Evolutionary conservation across 805 yeast species (phyloP), one percentile per base, ranked within the genome.

Genomic region (Candida tallmaniae): DNA sequence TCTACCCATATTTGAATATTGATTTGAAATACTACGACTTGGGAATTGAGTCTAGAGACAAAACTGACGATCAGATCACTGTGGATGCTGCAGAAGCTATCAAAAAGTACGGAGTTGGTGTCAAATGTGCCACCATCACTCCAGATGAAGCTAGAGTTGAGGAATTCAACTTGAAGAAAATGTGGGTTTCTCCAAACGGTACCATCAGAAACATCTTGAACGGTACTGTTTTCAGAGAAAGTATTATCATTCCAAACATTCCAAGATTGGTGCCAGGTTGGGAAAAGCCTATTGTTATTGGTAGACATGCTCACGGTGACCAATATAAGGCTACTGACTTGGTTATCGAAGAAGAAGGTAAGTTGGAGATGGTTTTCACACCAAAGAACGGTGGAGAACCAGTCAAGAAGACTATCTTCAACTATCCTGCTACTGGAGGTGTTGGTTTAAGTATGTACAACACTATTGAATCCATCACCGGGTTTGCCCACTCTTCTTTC

Each of bases 181-280:
- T 83, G 93, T 83, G 90, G 89, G 70, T 78, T 34, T 83, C 90
- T 14, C 93, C 93, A 45, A 83, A 83, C 54, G 93, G 93, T 46
- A 83, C 93, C 20, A 80, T 83, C 48, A 73, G 93, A 66, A 83
- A 83, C 58, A 81, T 83, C 36, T 60, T 83, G 42, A 85, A 84
- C 23, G 93, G 93, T 48, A 83, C 93, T 15, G 90, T 83, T 21
- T 83, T 83, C 62, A 75, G 93, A 61, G 93, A 83, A 55, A 86
- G 89, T 36, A 83, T 83, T 53, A 83, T 83, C 38, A 82, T 83
- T 45, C 80, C 82, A 28, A 77, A 80, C 54, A 76, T 83, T 34
- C 93, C 93, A 38, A 68, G 93, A 52, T 64, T 83, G 37, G 78
- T 83, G 27, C 86, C 87, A 21, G 77, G 79, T 23, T 83, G 93